These are phyloP conservation scores for Prosopis cineraria DNA, from an alignment of 306 rosid species.

Conservation along the genomic window DNA sequence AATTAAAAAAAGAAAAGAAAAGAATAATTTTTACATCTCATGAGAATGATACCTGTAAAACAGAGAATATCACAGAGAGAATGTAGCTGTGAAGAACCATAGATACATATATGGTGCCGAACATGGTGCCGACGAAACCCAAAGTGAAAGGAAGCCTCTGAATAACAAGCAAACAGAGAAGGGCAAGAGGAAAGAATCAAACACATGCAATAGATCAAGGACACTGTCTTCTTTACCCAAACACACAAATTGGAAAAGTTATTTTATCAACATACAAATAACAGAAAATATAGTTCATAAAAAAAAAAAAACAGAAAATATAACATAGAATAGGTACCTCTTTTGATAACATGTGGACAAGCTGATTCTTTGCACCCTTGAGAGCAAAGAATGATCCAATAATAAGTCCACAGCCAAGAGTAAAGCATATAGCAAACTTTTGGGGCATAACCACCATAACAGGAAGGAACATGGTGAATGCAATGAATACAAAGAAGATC, in stretches of 20 bases:
- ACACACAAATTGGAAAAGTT: neutral
- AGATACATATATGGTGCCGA: constrained; percentile 91
- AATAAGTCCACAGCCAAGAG: constrained; percentile 94
- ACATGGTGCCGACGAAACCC: constrained; percentile 83
- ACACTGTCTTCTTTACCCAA: neutral
- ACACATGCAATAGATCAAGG: constrained; percentile 19
- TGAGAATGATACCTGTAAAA: constrained; percentile 73
- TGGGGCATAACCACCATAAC: constrained; percentile 98
- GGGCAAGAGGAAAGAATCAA: constrained; percentile 26
- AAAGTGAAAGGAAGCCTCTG: constrained; percentile 95
- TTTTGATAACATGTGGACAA: constrained; percentile 83
- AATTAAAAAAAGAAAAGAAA: too few species aligned
- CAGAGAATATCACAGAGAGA: constrained; percentile 94
- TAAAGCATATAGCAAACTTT: constrained; percentile 97
- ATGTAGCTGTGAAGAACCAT: constrained; percentile 95
- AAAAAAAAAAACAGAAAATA: constrained; percentile 16
- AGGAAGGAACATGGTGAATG: constrained; percentile 96
- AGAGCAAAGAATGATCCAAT: constrained; percentile 95
- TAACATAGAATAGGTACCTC: constrained; percentile 61
- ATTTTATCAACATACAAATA: constrained; percentile 3
- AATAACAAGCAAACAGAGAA: constrained; percentile 29
- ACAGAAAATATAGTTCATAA: constrained; percentile 18
- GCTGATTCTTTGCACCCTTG: constrained; percentile 88
- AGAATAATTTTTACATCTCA: constrained; percentile 3
- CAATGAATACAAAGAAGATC: constrained; percentile 86